Base-by-base conservation (phyloP, 371 early-diverging fungal species). In the Lichtheimia ornata region DNA sequence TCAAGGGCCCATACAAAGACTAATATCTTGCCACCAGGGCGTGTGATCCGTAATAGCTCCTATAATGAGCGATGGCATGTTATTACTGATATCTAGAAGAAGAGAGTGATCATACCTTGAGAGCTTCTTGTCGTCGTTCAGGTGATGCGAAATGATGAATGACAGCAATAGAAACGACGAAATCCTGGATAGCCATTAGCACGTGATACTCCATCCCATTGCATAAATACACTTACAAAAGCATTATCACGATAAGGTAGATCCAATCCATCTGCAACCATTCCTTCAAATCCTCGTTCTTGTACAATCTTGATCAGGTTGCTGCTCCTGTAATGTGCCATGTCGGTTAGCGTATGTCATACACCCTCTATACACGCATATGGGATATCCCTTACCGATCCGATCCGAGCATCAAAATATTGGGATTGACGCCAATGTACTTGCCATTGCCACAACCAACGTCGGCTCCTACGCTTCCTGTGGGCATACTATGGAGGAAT, bases 381-480 rank as follows among this genome's bases (percentile, higher is more conserved):
- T 9, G n/a, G 27, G 15, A 27, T 14, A 14, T 44, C 5, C 47
- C 14, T 63, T 82, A 91, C 91, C 91, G 84, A 67, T 97, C 97
- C 1, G 91, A 91, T 27, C 97, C 98, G 25, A 94, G 66, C 50
- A 89, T 87, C 57, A 86, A 74, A 15, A 94, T 63, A 35, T 87
- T 81, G 6, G 74, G 79, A 65, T 94, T 94, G 13, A 96, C 91
- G 18, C 91, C 91, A 67, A 97, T 78, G 67, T 98, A 97, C 73
- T 98, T 98, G 52, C 99, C 99, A 79, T 98, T 98, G 17, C 99
- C 99, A 70, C 97, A 97, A 17, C 99, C 97, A 6, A 97, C 87
- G 78, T 97, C 99, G 7, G 90, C 94, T 13, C 96, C 97, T 0
- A 98, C 41, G 57, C 88, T 87, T 1, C 94, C 96, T 4, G 64